Evolutionary conservation across 331 rosid species (phyloP).

Genomic region (Arachis monticola): DNA sequence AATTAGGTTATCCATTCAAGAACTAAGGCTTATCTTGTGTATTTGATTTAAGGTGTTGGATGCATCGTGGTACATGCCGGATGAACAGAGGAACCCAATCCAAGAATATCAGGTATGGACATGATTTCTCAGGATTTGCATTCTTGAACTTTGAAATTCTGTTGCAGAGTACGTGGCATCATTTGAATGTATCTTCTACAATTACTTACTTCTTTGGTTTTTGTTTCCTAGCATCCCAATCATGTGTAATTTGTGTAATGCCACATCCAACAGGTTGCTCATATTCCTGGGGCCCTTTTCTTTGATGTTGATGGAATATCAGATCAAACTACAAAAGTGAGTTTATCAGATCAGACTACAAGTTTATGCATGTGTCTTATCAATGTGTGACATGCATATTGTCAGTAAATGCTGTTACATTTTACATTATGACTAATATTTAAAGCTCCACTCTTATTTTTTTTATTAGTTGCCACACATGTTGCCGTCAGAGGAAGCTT

Average conservation of each 20-base stretch:
- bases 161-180: constrained; percentile 9
- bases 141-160: constrained; percentile 20
- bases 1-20: constrained; percentile 22
- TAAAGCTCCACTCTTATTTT: constrained; percentile 39
- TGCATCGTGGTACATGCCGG: constrained; percentile 99
- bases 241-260: constrained; percentile 18
- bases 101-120: constrained; percentile 90
- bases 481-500: constrained; percentile 98
- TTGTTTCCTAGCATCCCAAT: constrained; percentile 19
- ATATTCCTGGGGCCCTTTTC: constrained; percentile 97
- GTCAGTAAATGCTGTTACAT: constrained; percentile 2
- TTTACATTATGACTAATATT: constrained; percentile 35
- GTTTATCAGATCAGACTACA: constrained; percentile 19
- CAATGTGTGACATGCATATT: constrained; percentile 13
- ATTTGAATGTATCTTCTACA: constrained; percentile 26
- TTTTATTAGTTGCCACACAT: constrained; percentile 94
- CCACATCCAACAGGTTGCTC: constrained; percentile 81
- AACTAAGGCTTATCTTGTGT: constrained; percentile 13
- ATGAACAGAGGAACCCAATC: constrained; percentile 92
- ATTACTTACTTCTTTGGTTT: constrained; percentile 8
- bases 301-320: constrained; percentile 96
- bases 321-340: constrained; percentile 76
- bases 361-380: constrained; percentile 6
- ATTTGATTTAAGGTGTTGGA: constrained; percentile 76
- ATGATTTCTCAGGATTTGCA: constrained; percentile 22